phyloP scores from a whole-genome alignment of 257 asterid genomes.

The Scutellaria minor region DNA sequence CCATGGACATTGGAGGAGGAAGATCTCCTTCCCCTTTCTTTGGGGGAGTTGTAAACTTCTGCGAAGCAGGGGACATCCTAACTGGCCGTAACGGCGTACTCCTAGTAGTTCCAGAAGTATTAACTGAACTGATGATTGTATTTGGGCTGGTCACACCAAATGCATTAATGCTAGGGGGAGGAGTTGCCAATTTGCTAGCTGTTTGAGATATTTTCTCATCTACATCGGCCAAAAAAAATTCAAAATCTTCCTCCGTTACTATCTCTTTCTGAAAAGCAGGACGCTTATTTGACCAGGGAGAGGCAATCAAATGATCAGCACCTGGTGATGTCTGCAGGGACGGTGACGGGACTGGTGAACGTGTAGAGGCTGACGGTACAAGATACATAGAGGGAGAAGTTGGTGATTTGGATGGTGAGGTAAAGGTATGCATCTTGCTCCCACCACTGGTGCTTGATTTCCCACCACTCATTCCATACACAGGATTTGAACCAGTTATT shows the following conservation, averaged over 20 bases:
- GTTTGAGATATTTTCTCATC: constrained; percentile 82
- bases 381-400: constrained; percentile 79
- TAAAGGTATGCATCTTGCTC: constrained; percentile 53
- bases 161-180: constrained; percentile 74
- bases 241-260: constrained; percentile 74
- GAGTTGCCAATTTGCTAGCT: constrained; percentile 72
- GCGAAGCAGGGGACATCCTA: constrained; percentile 96
- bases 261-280: constrained; percentile 67
- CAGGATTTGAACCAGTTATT: constrained; percentile 45
- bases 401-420: constrained; percentile 71
- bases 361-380: constrained; percentile 58
- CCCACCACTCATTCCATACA: constrained; percentile 61
- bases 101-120: constrained; percentile 81
- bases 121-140: constrained; percentile 58
- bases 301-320: constrained; percentile 53
- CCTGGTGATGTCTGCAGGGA: constrained; percentile 63
- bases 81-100: constrained; percentile 92
- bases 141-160: constrained; percentile 73
- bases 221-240: constrained; percentile 80
- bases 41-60: constrained; percentile 90
- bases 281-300: constrained; percentile 85
- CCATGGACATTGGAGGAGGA: constrained; percentile 93
- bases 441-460: constrained; percentile 60
- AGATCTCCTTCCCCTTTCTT: constrained; percentile 93
- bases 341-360: constrained; percentile 62